A percentile compares a stretch with the other conserved stretches of the same genome.
Conservation (phyloP, 2,329 filamentous ascomycete species). For the Sordariomycetes sp. region DNA sequence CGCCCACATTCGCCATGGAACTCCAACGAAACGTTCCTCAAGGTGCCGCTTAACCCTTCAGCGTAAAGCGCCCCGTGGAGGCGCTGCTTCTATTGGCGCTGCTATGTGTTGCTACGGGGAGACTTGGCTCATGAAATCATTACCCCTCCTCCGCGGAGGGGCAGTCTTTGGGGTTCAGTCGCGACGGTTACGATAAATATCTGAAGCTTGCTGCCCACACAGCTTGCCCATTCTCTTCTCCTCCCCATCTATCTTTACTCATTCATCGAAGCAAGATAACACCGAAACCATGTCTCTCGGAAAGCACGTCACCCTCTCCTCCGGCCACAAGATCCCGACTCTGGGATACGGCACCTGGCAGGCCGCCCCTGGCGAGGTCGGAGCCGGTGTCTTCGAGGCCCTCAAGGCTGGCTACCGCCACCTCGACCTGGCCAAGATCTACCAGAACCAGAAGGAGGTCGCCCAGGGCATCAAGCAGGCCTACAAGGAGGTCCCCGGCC, state of each 20-base stretch:
- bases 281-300: conserved; percentile 42
- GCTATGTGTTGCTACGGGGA: no score
- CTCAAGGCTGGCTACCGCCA: conserved; percentile 56
- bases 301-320: conserved; percentile 48
- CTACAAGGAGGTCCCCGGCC: conserved; percentile 34
- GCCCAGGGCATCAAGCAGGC: conserved; percentile 43
- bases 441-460: conserved; percentile 56
- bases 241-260: neutral
- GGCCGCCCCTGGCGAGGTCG: conserved; percentile 54
- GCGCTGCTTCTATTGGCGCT: no score
- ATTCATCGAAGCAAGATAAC: neutral
- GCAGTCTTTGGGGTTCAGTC: no score
- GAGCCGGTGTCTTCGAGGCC: conserved; percentile 53
- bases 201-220: neutral
- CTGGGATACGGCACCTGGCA: conserved; percentile 59
- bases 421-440: conserved; percentile 44
- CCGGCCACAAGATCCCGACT: conserved; percentile 55
- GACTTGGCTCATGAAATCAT: no score
- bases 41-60: no score
- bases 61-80: no score
- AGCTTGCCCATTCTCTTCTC: neutral
- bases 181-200: no score
- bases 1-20: no score
- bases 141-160: no score
- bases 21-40: no score